Percentiles rank a stretch among this genome's conserved stretches.
These are phyloP conservation scores for Mortierella sp. DNA, from an alignment of 371 early-diverging fungal species.

Conservation along the genomic window DNA sequence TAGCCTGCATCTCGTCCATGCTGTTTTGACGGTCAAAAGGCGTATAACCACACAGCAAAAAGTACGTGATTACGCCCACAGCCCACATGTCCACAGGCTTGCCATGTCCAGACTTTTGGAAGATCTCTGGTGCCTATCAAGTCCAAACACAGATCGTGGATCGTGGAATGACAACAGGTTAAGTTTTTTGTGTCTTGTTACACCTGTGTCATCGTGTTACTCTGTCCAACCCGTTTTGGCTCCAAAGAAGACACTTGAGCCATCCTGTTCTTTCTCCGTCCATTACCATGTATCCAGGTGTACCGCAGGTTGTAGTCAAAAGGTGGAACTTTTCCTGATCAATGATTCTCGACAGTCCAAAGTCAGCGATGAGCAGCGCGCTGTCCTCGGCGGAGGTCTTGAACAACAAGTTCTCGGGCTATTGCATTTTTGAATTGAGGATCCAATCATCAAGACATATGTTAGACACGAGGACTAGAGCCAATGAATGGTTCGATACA, in stretches of 20 bases:
- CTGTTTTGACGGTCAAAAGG: slow-evolving; percentile 87
- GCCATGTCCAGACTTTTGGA: slow-evolving; percentile 75
- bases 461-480: too few species aligned
- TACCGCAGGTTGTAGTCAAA: slow-evolving; percentile 87
- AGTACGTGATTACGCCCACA: slow-evolving; percentile 92
- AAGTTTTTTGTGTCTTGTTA: too few species aligned
- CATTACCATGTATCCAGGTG: slow-evolving; percentile 87
- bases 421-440: background rate
- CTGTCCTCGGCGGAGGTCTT: slow-evolving; percentile 74
- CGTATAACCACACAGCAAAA: slow-evolving; percentile 87
- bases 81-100: slow-evolving; percentile 92
- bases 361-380: slow-evolving; percentile 87
- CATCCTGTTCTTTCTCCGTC: too few species aligned
- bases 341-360: slow-evolving; percentile 87
- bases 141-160: too few species aligned
- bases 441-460: too few species aligned
- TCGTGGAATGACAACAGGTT: background rate
- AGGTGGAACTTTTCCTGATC: slow-evolving; percentile 82
- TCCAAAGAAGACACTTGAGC: too few species aligned
- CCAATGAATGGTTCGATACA: too few species aligned
- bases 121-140: slow-evolving; percentile 81
- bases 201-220: too few species aligned
- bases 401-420: slow-evolving; percentile 92
- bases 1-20: slow-evolving; percentile 73
- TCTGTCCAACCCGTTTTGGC: too few species aligned